These are phyloP conservation scores for Buddleja alternifolia DNA, from an alignment of 257 asterid species.

Conservation along the genomic window DNA sequence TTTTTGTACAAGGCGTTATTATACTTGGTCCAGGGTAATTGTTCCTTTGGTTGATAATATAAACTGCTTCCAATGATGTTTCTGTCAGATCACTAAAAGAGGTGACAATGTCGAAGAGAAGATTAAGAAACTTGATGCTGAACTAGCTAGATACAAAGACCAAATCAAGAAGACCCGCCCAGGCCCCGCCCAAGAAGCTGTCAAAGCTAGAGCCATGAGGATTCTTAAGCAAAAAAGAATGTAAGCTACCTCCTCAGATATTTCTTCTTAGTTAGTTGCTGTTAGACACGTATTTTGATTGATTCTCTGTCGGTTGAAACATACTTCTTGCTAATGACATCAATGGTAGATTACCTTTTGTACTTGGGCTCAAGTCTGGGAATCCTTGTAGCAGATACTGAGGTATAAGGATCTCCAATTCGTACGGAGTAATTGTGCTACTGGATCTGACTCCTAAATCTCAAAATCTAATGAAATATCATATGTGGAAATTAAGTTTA, in stretches of 20 bases:
- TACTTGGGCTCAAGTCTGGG: no score
- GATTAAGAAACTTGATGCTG: constrained; percentile 83
- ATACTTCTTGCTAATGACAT: not conserved
- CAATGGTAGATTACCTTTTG: no score
- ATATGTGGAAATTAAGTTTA: no score
- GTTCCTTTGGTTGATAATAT: not conserved
- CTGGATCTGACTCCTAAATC: no score
- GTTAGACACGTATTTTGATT: not conserved
- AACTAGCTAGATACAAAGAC: constrained; percentile 71
- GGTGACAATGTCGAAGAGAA: constrained; percentile 86
- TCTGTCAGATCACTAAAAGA: constrained; percentile 67
- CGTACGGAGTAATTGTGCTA: no score
- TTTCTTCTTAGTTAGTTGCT: not conserved
- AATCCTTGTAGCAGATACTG: no score
- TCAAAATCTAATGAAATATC: no score
- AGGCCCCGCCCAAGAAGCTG: constrained; percentile 95
- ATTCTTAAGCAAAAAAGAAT: constrained; percentile 79
- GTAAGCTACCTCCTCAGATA: constrained; percentile 43
- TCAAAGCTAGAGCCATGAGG: constrained; percentile 92
- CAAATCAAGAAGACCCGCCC: constrained; percentile 90
- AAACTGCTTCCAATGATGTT: not conserved
- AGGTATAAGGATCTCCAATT: no score
- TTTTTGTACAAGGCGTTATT: not conserved
- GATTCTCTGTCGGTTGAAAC: no score
- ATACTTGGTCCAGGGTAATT: not conserved